These are phyloP conservation scores for Diaporthe longicolla DNA, from an alignment of 2,329 filamentous ascomycete genomes.

Conservation along the genomic window DNA sequence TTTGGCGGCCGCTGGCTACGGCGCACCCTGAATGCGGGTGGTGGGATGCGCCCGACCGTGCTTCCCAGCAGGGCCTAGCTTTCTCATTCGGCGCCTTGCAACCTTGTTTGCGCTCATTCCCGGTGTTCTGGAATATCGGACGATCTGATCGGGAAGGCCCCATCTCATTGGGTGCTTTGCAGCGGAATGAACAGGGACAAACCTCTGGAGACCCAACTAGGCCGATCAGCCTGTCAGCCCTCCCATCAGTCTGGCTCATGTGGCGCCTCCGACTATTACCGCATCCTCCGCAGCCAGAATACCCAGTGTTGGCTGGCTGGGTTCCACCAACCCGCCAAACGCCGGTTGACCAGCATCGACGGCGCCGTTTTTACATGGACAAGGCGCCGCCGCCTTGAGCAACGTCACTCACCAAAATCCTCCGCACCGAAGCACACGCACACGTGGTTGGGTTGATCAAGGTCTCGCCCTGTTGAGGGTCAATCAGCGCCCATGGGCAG, in stretches of 20 bases:
- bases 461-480: conserved; percentile 23
- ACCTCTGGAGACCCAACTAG: conserved; percentile 1
- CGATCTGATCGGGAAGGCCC: conserved; percentile 36
- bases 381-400: conserved; percentile 20
- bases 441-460: conserved; percentile 34
- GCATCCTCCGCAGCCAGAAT: background rate
- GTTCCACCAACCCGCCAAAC: conserved; percentile 25
- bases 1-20: conserved; percentile 15
- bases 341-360: conserved; percentile 25
- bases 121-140: conserved; percentile 38
- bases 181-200: conserved; percentile 22
- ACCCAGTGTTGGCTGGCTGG: conserved; percentile 1
- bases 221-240: conserved; percentile 6
- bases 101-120: conserved; percentile 28
- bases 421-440: conserved; percentile 23
- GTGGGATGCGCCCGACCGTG: conserved; percentile 31
- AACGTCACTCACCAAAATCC: conserved; percentile 32
- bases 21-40: conserved; percentile 4
- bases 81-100: conserved; percentile 21
- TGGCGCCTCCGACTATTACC: conserved; percentile 28
- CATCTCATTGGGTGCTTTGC: conserved; percentile 20
- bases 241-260: conserved; percentile 15
- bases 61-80: conserved; percentile 35
- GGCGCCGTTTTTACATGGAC: conserved; percentile 26
- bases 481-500: background rate